Conservation (phyloP, 495 filamentous ascomycete species). For the Amorphotheca resinae region DNA sequence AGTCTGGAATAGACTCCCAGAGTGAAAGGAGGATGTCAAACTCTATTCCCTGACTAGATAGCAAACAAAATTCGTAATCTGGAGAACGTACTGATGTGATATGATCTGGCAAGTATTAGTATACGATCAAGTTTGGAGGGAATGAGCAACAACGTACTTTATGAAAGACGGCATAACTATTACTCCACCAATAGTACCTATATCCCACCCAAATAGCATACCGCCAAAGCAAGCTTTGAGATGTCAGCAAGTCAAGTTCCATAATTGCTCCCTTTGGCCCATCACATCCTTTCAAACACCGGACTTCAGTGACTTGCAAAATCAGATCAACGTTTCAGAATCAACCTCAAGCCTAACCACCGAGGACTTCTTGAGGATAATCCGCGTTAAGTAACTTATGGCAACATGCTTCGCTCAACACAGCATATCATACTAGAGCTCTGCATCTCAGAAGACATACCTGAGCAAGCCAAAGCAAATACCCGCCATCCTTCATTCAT, state of each 20-base stretch:
- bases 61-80: too few relatives aligned
- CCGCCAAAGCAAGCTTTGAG: constrained; percentile 48
- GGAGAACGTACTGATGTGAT: background rate
- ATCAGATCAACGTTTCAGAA: too few relatives aligned
- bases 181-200: constrained; percentile 55
- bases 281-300: constrained; percentile 1
- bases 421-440: too few relatives aligned
- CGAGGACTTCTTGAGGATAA: too few relatives aligned
- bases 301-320: too few relatives aligned
- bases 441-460: constrained; percentile 30
- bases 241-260: background rate
- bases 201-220: constrained; percentile 58
- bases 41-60: too few relatives aligned
- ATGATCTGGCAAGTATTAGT: background rate
- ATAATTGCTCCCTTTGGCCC: background rate
- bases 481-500: constrained; percentile 42
- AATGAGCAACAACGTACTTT: constrained; percentile 23
- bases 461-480: constrained; percentile 51
- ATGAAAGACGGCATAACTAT: constrained; percentile 37
- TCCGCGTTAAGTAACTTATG: too few relatives aligned
- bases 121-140: background rate
- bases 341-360: too few relatives aligned
- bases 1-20: too few relatives aligned
- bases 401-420: too few relatives aligned
- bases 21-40: too few relatives aligned